Percentiles rank a stretch among this genome's conserved stretches.
These are phyloP conservation scores for Turritis glabra DNA, from an alignment of 345 rosid species.

Conservation along the genomic window DNA sequence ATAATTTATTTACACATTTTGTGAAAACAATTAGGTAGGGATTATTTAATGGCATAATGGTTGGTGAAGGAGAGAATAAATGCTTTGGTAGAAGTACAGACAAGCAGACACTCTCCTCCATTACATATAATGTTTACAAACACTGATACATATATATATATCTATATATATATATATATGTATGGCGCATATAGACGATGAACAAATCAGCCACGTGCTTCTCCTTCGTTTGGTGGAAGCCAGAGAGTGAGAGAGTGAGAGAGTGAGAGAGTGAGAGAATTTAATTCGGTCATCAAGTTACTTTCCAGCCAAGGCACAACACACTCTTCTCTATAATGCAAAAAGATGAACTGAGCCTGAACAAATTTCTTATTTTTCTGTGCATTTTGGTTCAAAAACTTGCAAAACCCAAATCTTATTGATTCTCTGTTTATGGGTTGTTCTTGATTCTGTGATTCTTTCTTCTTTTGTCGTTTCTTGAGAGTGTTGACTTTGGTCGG, in stretches of 20 bases:
- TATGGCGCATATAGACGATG: slow-evolving; percentile 13
- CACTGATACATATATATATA: not conserved
- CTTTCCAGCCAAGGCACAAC: slow-evolving; percentile 44
- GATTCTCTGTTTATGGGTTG: not conserved
- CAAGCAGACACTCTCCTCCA: slow-evolving; percentile 33
- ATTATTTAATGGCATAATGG: slow-evolving; percentile 18
- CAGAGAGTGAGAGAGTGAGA: slow-evolving; percentile 23
- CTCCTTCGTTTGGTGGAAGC: slow-evolving; percentile 39
- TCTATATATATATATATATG: not conserved
- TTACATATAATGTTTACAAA: slow-evolving; percentile 10
- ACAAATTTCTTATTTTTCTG: not conserved
- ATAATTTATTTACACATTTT: not conserved
- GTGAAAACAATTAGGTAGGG: not conserved
- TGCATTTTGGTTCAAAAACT: slow-evolving; percentile 7
- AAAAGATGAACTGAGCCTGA: not conserved
- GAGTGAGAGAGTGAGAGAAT: not conserved
- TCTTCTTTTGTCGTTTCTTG: slow-evolving; percentile 28
- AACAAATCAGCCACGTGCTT: slow-evolving; percentile 37
- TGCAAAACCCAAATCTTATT: not conserved
- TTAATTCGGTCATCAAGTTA: slow-evolving; percentile 15
- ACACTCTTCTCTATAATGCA: slow-evolving; percentile 18
- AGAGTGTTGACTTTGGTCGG: slow-evolving; percentile 37
- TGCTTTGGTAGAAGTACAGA: slow-evolving; percentile 41
- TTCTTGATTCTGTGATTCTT: slow-evolving; percentile 6
- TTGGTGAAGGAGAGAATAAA: slow-evolving; percentile 43